These are phyloP conservation scores for Calendula officinalis DNA, from an alignment of 129 eudicot species.

Conservation along the genomic window DNA sequence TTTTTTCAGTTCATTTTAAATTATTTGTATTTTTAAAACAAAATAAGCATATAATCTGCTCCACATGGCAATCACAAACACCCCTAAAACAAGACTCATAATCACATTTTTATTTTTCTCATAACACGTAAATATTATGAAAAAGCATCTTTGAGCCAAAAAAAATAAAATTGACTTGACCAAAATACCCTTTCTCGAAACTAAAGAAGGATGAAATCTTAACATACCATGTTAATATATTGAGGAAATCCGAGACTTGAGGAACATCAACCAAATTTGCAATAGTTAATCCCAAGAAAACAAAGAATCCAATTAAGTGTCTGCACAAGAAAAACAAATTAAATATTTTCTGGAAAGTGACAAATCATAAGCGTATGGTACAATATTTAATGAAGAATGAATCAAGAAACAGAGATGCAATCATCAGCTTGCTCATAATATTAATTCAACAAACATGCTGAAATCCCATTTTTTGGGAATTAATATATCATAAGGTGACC, in stretches of 20 bases:
- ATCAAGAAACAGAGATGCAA: slow-evolving; percentile 9
- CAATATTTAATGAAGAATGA: neutral
- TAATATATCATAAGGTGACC: too few relatives aligned
- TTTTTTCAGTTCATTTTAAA: too few relatives aligned
- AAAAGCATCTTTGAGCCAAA: neutral
- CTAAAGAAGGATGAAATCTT: slow-evolving; percentile 16
- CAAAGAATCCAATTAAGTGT: slow-evolving; percentile 79
- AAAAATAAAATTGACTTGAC: neutral
- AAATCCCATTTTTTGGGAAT: neutral
- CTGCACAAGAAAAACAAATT: slow-evolving; percentile 44
- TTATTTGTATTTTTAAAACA: too few relatives aligned
- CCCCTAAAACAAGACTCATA: too few relatives aligned
- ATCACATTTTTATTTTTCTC: too few relatives aligned
- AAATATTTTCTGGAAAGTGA: neutral
- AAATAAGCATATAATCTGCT: too few relatives aligned
- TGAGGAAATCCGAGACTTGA: slow-evolving; percentile 61
- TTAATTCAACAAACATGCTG: slow-evolving; percentile 7
- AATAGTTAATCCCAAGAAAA: slow-evolving; percentile 73
- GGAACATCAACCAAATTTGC: slow-evolving; percentile 54
- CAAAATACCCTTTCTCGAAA: neutral
- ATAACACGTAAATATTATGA: neutral
- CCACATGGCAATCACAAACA: too few relatives aligned
- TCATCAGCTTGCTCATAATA: slow-evolving; percentile 2
- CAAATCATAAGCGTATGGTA: slow-evolving; percentile 6
- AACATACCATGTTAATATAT: slow-evolving; percentile 67